Evolutionary conservation across 2,329 filamentous ascomycete species (phyloP).

Genomic region (Phialophora expanda): DNA sequence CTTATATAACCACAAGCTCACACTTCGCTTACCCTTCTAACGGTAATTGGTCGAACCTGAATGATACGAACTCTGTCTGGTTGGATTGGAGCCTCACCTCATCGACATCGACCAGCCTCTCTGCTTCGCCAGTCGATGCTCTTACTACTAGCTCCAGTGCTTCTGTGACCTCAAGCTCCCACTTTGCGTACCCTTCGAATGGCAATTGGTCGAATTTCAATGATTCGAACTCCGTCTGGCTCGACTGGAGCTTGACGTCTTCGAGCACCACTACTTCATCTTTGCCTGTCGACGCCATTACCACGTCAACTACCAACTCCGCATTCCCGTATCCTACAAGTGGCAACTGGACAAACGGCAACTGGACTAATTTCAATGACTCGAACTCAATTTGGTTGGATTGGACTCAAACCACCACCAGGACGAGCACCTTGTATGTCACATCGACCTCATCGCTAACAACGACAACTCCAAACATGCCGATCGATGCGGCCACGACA

Average conservation of each 20-base stretch:
- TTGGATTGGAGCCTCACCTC: slow-evolving; percentile 9
- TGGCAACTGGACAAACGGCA: neutral
- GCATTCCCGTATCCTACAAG: neutral
- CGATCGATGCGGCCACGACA: neutral
- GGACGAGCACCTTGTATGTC: slow-evolving; percentile 2
- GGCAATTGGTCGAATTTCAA: neutral
- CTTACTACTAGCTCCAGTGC: neutral
- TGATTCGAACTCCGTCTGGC: slow-evolving; percentile 2
- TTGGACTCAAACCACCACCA: slow-evolving; percentile 1
- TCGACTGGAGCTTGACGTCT: neutral
- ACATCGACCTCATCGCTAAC: neutral
- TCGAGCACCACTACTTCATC: neutral
- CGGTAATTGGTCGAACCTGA: slow-evolving; percentile 8
- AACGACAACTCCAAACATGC: neutral
- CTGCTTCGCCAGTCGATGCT: slow-evolving; percentile 8
- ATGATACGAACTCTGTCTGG: slow-evolving; percentile 9
- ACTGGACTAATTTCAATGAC: neutral
- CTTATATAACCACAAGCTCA: slow-evolving; percentile 4
- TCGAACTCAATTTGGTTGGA: neutral
- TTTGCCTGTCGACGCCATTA: neutral
- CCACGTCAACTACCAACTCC: neutral
- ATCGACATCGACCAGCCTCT: neutral
- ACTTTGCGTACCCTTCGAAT: neutral
- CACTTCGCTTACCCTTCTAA: slow-evolving; percentile 5
- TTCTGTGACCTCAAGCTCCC: neutral